phyloP scores from a whole-genome alignment of 2,329 filamentous ascomycete genomes.

The Aspergillus neoniger region DNA sequence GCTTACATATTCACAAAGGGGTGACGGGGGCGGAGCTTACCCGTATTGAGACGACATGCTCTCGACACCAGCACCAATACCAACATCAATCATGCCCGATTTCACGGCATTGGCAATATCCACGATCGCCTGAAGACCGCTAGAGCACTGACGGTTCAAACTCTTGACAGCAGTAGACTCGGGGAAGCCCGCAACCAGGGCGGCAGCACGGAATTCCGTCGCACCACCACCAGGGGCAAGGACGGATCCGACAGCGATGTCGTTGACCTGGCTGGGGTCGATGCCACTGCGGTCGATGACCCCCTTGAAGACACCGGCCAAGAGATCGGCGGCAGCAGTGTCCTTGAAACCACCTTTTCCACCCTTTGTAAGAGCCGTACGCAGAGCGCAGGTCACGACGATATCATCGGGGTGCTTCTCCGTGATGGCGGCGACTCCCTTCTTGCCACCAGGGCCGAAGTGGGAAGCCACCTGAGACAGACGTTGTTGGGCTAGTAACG shows the following conservation, averaged over 20 bases:
- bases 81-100: conserved; percentile 90
- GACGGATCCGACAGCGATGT: conserved; percentile 88
- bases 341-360: conserved; percentile 96
- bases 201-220: conserved; percentile 93
- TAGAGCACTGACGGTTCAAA: conserved; percentile 93
- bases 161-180: conserved; percentile 80
- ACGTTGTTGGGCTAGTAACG: conserved; percentile 55
- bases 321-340: conserved; percentile 80
- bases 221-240: conserved; percentile 91
- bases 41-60: conserved; percentile 95
- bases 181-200: conserved; percentile 87
- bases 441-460: conserved; percentile 46
- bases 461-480: conserved; percentile 62
- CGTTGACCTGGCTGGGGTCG: conserved; percentile 84
- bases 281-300: conserved; percentile 84
- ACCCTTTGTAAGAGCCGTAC: conserved; percentile 88
- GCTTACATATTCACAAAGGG: not conserved
- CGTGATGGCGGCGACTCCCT: conserved; percentile 38
- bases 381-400: conserved; percentile 88
- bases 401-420: conserved; percentile 65
- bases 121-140: conserved; percentile 85
- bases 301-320: conserved; percentile 78
- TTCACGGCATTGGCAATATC: conserved; percentile 94
- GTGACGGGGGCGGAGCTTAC: conserved; percentile 48
- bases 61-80: conserved; percentile 92